phyloP scores from a whole-genome alignment of 352 stramenopile genomes.

The Pythium grandisporangium region DNA sequence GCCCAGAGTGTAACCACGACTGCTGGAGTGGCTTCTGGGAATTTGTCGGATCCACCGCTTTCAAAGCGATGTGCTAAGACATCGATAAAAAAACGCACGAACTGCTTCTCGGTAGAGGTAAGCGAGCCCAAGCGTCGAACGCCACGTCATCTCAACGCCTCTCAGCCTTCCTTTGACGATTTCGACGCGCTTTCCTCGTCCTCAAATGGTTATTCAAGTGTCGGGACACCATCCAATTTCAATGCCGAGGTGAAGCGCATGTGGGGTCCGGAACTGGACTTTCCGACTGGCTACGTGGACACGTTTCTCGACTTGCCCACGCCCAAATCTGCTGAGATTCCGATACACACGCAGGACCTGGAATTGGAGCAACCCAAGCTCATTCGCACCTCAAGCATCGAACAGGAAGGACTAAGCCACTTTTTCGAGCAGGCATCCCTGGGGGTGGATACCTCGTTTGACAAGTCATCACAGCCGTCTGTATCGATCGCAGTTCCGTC shows the following conservation, averaged over 20 bases:
- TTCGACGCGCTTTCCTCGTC: conserved; percentile 26
- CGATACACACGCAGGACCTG: conserved; percentile 1
- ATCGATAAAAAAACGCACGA: conserved; percentile 56
- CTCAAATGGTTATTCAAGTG: conserved; percentile 32
- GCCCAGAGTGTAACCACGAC: neutral
- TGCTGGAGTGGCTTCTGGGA: neutral
- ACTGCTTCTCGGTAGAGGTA: conserved; percentile 41
- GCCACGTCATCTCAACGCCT: conserved; percentile 46
- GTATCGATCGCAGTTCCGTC: too few relatives aligned
- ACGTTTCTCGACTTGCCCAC: conserved; percentile 72
- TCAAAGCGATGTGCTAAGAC: too few relatives aligned
- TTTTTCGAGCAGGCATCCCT: conserved; percentile 66
- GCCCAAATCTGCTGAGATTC: conserved; percentile 44
- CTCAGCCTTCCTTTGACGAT: conserved; percentile 49
- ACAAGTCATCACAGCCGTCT: conserved; percentile 8
- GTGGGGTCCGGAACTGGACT: conserved; percentile 61
- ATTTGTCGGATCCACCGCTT: conserved; percentile 7
- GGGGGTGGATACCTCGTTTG: conserved; percentile 10
- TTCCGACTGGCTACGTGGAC: conserved; percentile 39
- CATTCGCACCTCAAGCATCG: conserved; percentile 55
- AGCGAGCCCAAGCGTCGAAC: conserved; percentile 50
- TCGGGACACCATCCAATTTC: conserved; percentile 67
- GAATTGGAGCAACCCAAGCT: conserved; percentile 44
- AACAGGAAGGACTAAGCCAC: conserved; percentile 68
- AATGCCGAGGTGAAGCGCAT: conserved; percentile 30